Base-by-base conservation (phyloP, 306 rosid genomes). In the Mucuna pruriens region DNA sequence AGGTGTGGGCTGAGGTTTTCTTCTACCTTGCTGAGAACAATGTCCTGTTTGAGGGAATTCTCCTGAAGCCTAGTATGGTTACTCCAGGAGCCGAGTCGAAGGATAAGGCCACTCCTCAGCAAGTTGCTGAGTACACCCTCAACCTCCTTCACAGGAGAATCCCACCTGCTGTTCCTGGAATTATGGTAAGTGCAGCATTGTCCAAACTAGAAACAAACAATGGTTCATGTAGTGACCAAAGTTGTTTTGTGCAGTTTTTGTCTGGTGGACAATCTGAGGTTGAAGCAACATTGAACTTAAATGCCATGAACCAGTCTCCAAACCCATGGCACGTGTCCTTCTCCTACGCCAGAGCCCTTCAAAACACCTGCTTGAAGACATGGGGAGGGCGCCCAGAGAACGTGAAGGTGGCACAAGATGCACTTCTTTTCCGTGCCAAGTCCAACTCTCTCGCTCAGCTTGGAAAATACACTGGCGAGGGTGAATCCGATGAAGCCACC, bases 191-290 rank as follows among this genome's bases (percentile, higher is more conserved):
- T 77, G 3, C 52, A 0, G 0, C 60, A 7, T 55, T 55, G 2
- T 52, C 23, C 23, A 20, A 52, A 57, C 7, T 9, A 4, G 1
- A 57, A 22, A 12, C 3, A 26, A 60, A 45, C 13, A 45, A 1
- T 66, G 4, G 61, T 67, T 80, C 45, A 13, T 46, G 66, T 75
- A 51, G 48, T 81, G 26, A 76, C 9, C 13, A 46, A 63, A 51
- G 52, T 39, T 48, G 4, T 7, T 0, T 4, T 64, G 23, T 72
- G 86, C 90, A 93, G 99, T 95, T 95, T 76, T 88, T 95, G 92
- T 95, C 99, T 25, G 97, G 97, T 68, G 99, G 99, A 75, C 99
- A 95, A 88, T 95, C 99, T 74, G 99, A 95, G 89, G 89, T 95
- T 63, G 99, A 95, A 71, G 97, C 99, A 76, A 95, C 99, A 64